Conservation (phyloP, 108 stramenopile species). For the Skeletonema tropicum region DNA sequence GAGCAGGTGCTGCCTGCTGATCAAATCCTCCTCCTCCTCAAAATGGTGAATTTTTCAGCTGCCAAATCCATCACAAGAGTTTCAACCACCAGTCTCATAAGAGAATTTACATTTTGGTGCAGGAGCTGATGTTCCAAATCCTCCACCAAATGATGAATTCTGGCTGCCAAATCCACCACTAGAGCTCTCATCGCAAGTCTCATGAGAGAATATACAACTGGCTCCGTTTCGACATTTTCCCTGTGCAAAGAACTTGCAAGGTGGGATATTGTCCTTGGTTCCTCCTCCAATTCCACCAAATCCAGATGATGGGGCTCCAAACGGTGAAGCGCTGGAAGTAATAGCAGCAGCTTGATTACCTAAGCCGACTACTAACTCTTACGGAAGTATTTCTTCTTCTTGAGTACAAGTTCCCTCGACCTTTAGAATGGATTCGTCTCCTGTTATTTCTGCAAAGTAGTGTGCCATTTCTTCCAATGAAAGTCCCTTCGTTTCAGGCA, state of each 20-base stretch:
- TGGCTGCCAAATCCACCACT: constrained; percentile 3
- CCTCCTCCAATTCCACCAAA: constrained; percentile 4
- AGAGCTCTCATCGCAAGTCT: not conserved
- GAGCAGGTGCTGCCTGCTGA: not conserved
- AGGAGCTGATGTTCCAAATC: not conserved
- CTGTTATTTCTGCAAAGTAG: constrained; percentile 87
- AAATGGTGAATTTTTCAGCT: too few species aligned
- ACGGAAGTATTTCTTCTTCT: not conserved
- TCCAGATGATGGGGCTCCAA: constrained; percentile 1
- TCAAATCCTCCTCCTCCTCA: too few species aligned
- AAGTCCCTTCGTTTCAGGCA: constrained; percentile 87
- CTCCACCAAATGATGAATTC: not conserved
- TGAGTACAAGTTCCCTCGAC: constrained; percentile 53
- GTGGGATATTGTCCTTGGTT: constrained; percentile 1
- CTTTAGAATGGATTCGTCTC: constrained; percentile 69
- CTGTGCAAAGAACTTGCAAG: constrained; percentile 21
- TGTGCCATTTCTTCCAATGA: constrained; percentile 86
- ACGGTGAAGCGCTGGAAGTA: not conserved
- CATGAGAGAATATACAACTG: constrained; percentile 26
- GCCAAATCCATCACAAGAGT: too few species aligned
- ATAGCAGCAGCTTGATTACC: not conserved
- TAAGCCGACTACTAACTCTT: constrained; percentile 1
- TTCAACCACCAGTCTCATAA: too few species aligned
- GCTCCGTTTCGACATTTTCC: constrained; percentile 29
- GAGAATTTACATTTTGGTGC: too few species aligned